Percentiles rank a stretch among this genome's conserved stretches.
phyloP scores from a whole-genome alignment of 768 basidiomycete species.

The Tulasnella sp. region DNA sequence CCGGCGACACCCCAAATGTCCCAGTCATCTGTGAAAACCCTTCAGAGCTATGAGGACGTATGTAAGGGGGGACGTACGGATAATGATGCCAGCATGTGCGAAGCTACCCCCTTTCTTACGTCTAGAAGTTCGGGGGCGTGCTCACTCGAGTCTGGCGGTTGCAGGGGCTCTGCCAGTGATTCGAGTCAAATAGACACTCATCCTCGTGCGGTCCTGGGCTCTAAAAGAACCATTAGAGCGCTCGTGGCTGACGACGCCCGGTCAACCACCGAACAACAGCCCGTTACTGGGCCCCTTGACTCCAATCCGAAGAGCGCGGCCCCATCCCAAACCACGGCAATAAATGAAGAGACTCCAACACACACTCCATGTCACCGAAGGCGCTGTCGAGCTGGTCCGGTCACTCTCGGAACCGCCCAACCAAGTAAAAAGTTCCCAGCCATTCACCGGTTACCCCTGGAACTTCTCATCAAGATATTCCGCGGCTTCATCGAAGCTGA shows the following conservation, averaged over 20 bases:
- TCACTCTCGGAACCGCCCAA: background rate
- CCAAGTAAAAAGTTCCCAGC: background rate
- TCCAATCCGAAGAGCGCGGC: background rate
- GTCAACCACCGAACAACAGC: background rate
- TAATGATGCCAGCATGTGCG: background rate
- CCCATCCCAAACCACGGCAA: background rate
- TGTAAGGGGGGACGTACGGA: background rate
- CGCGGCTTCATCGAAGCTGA: background rate
- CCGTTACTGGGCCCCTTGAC: background rate
- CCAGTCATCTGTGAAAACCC: background rate
- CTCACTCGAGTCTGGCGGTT: background rate
- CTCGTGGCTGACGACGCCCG: background rate
- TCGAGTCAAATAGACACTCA: background rate
- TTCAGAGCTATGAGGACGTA: background rate
- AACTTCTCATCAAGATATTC: background rate
- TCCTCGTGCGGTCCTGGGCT: background rate
- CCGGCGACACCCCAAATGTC: background rate
- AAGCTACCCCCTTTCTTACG: slow-evolving; percentile 4
- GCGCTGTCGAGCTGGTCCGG: background rate
- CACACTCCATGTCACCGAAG: background rate
- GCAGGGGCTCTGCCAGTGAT: background rate
- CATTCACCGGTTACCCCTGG: background rate
- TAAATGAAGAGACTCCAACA: background rate
- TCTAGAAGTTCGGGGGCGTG: background rate
- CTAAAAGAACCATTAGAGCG: background rate